phyloP scores from a whole-genome alignment of 1,284 basidiomycete genomes.

The Mycena sp. region DNA sequence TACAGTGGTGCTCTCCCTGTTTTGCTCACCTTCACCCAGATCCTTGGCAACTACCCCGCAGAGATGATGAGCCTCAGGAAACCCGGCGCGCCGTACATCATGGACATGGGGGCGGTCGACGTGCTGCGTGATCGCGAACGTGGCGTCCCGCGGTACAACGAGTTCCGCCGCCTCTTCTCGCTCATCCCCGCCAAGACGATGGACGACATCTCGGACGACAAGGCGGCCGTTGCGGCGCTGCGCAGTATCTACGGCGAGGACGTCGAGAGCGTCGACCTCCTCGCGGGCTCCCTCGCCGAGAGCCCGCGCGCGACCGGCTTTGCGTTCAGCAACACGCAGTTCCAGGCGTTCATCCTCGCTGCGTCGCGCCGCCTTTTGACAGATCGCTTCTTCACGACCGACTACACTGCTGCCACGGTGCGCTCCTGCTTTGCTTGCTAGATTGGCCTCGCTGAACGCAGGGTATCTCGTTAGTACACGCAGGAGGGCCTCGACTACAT shows the following conservation, averaged over 20 bases:
- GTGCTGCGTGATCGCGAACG: constrained; percentile 28
- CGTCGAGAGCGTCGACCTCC: constrained; percentile 24
- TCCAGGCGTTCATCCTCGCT: constrained; percentile 27
- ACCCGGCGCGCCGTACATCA: constrained; percentile 9
- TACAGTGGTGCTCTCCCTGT: not conserved
- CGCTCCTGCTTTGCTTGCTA: not conserved
- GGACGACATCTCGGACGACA: constrained; percentile 25
- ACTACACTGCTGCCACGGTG: constrained; percentile 19
- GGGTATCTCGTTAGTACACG: constrained; percentile 9
- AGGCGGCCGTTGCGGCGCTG: constrained; percentile 14
- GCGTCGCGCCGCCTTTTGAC: constrained; percentile 26
- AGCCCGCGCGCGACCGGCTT: constrained; percentile 25
- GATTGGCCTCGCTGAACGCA: not conserved
- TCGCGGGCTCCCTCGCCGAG: constrained; percentile 19
- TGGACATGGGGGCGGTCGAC: constrained; percentile 28
- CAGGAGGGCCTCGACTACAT: constrained; percentile 24
- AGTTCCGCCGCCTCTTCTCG: constrained; percentile 24
- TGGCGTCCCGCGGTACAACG: constrained; percentile 27
- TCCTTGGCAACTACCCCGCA: constrained; percentile 24
- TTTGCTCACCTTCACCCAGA: not conserved
- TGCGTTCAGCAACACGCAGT: constrained; percentile 29
- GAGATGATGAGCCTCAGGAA: constrained; percentile 19
- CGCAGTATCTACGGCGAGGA: constrained; percentile 21
- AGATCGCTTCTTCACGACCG: constrained; percentile 30
- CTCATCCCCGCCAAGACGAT: constrained; percentile 20